phyloP scores from a whole-genome alignment of 768 basidiomycete genomes.

The Boletus coccyginus region DNA sequence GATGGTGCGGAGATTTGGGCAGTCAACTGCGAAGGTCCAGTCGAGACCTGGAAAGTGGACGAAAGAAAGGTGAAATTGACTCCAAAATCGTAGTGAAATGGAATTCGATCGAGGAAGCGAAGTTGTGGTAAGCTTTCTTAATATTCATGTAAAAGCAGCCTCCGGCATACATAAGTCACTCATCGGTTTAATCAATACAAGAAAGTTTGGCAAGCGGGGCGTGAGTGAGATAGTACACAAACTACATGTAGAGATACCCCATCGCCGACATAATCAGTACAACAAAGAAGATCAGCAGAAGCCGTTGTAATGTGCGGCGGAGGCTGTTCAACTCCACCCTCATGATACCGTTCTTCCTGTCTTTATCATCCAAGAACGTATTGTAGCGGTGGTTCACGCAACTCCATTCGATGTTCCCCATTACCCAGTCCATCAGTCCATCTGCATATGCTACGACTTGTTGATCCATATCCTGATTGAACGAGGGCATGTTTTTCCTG shows the following conservation, averaged over 20 bases:
- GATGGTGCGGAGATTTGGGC: constrained; percentile 55
- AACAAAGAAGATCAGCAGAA: constrained; percentile 6
- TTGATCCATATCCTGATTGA: constrained; percentile 14
- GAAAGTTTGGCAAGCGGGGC: background rate
- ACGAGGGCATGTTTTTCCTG: constrained; percentile 19
- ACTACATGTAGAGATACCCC: background rate
- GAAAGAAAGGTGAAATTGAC: constrained; percentile 36
- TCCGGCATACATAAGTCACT: background rate
- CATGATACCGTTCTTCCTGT: constrained; percentile 23
- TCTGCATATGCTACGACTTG: constrained; percentile 22
- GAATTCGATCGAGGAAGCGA: background rate
- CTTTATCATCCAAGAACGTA: constrained; percentile 17
- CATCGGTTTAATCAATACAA: background rate
- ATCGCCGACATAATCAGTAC: constrained; percentile 5
- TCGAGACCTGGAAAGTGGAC: constrained; percentile 52
- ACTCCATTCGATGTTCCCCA: constrained; percentile 30
- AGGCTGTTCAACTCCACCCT: constrained; percentile 9
- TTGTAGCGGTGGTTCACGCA: constrained; percentile 26
- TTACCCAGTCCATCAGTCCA: constrained; percentile 26
- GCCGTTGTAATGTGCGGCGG: background rate
- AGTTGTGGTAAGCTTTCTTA: background rate
- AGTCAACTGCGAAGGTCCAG: constrained; percentile 56
- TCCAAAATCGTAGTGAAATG: background rate
- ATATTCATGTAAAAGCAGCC: background rate
- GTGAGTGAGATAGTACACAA: background rate